Evolutionary conservation across 192 early-diverging fungal species (phyloP), one percentile per base, ranked within the genome.

Genomic region (Diversispora epigaea): DNA sequence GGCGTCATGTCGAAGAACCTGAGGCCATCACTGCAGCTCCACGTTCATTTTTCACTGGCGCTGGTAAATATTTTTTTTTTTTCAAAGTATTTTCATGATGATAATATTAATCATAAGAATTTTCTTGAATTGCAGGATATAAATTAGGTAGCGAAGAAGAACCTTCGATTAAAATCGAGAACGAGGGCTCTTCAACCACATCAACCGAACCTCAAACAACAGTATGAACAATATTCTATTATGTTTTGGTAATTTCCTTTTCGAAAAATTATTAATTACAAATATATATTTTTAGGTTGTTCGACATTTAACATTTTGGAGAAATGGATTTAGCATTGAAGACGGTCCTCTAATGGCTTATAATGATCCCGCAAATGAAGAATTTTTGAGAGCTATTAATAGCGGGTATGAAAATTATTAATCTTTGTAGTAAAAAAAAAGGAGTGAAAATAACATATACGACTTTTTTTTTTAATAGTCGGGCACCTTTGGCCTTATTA

Each of bases 281-380:
- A 32, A 57, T 45, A 55, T 6, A 68, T 8, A 12, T 3, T 4
- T 57, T n/a, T 79, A 90, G 84, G 86, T 85, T 19, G 83, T 78
- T 43, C 87, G 97, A 39, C 82, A 89, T 56, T 84, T 99, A 68
- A 98, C 93, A 12, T 98, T 99, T 76, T 99, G 96, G 94, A 84
- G 90, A 69, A 92, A 97, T 77, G 97, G 97, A 67, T 99, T 98
- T 77, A 96, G 91, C 64, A 85, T 99, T 76, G 96, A 93, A 21
- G 94, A 97, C 75, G 97, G 97, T 3, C 93, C 94, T 2, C 82
- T 99, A 64, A 83, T 91, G 77, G 80, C 86, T 56, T 95, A 94
- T 68, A 89, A 93, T 63, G 95, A 96, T 76, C 96, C 97, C 6
- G 85, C 86, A 73, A 96, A 93, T 84, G 86, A 91, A 79, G 89